A percentile compares a stretch with the other conserved stretches of the same genome.
Evolutionary conservation across 2,329 filamentous ascomycete species (phyloP).

Genomic region (Epichloe hybrida): DNA sequence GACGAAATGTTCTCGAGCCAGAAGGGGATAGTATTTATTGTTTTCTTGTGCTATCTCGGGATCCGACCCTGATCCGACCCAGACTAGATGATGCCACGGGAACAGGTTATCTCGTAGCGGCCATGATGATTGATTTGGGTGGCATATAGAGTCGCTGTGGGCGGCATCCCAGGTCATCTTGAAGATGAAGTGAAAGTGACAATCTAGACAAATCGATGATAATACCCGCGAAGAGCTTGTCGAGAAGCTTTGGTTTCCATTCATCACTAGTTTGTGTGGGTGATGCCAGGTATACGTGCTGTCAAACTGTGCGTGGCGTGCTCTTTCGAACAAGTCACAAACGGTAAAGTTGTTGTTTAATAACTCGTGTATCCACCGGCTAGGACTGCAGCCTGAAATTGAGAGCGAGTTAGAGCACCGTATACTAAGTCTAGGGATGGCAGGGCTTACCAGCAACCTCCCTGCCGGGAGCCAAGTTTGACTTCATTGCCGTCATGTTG

Average conservation of each 20-base stretch:
- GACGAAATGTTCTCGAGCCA: conserved; percentile 23
- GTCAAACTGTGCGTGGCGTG: conserved; percentile 16
- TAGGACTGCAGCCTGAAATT: conserved; percentile 22
- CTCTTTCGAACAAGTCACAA: conserved; percentile 24
- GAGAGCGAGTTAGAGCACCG: neutral
- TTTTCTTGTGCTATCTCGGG: conserved; percentile 12
- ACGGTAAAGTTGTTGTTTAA: conserved; percentile 23
- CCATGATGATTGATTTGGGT: conserved; percentile 20
- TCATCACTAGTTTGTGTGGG: conserved; percentile 22
- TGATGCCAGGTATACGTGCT: conserved; percentile 22
- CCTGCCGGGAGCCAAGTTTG: conserved; percentile 12
- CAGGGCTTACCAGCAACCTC: conserved; percentile 16
- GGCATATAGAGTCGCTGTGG: conserved; percentile 17
- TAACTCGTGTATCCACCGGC: conserved; percentile 28
- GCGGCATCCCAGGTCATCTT: conserved; percentile 20
- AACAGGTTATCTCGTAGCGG: conserved; percentile 21
- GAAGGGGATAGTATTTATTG: conserved; percentile 25
- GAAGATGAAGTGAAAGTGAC: conserved; percentile 29
- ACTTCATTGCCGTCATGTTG: conserved; percentile 21
- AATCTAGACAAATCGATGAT: conserved; percentile 26
- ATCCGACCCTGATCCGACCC: conserved; percentile 19
- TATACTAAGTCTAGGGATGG: neutral
- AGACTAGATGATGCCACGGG: conserved; percentile 26
- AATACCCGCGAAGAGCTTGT: conserved; percentile 15
- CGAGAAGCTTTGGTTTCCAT: conserved; percentile 25